phyloP scores from a whole-genome alignment of 2,329 filamentous ascomycete species.

The Sordariomycetes sp. region DNA sequence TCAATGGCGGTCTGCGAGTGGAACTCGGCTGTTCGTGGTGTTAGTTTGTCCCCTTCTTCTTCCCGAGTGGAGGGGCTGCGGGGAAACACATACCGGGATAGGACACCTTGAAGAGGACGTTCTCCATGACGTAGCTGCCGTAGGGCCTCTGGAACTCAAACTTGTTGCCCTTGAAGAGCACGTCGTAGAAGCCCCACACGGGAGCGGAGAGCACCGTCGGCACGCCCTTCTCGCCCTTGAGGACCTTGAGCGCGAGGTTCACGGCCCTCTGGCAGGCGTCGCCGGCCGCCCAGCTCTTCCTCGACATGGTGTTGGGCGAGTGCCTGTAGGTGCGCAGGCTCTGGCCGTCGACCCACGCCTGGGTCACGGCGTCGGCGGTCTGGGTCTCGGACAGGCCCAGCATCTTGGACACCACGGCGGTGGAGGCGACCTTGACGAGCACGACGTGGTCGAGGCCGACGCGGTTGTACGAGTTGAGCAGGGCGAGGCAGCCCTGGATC shows the following conservation, averaged over 20 bases:
- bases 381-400: constrained; percentile 80
- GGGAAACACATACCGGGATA: constrained; percentile 61
- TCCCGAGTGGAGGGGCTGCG: neutral
- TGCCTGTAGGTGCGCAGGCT: constrained; percentile 94
- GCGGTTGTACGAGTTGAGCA: constrained; percentile 98
- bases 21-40: constrained; percentile 61
- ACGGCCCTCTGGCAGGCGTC: constrained; percentile 95
- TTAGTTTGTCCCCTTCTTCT: neutral
- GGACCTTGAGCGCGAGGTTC: constrained; percentile 81
- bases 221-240: constrained; percentile 82
- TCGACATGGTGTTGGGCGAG: constrained; percentile 97
- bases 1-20: constrained; percentile 98
- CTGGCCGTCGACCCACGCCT: constrained; percentile 97
- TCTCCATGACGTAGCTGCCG: constrained; percentile 99
- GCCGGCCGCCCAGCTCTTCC: constrained; percentile 98
- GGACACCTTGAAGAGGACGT: constrained; percentile 98
- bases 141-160: constrained; percentile 96
- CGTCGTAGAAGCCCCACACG: constrained; percentile 97
- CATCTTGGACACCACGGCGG: constrained; percentile 92
- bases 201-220: constrained; percentile 89
- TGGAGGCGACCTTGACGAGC: constrained; percentile 92
- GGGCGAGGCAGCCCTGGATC: constrained; percentile 91
- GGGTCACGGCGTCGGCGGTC: constrained; percentile 89
- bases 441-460: constrained; percentile 97
- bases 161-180: constrained; percentile 89